These are phyloP conservation scores for Scheffersomyces titani DNA, from an alignment of 1,139 yeast genomes.

Conservation along the genomic window DNA sequence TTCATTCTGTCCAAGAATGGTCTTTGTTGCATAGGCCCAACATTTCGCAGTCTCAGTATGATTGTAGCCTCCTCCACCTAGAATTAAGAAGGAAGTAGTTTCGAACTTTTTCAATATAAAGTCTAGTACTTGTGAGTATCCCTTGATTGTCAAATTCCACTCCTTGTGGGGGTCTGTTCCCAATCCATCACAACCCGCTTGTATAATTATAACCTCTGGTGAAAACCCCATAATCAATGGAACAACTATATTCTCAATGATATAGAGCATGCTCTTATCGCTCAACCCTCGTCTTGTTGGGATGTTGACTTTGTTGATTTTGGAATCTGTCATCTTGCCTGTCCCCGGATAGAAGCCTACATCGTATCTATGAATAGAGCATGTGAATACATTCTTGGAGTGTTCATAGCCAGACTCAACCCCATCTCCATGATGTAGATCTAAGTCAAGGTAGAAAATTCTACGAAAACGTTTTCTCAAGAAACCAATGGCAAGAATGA, in stretches of 20 bases:
- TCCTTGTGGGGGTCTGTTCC: conserved; percentile 55
- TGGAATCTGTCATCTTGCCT: conserved; percentile 40
- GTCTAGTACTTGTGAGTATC: conserved; percentile 41
- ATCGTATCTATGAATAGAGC: conserved; percentile 66
- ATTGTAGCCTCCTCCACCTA: conserved; percentile 84
- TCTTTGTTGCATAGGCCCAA: conserved; percentile 59
- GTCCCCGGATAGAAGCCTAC: conserved; percentile 77
- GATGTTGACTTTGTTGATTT: conserved; percentile 47
- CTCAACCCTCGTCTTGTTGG: conserved; percentile 60
- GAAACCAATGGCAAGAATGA: conserved; percentile 51
- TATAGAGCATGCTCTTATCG: conserved; percentile 40
- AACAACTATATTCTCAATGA: conserved; percentile 42
- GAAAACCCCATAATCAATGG: conserved; percentile 40
- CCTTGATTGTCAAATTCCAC: conserved; percentile 67
- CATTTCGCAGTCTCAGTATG: conserved; percentile 63
- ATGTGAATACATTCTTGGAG: conserved; percentile 57
- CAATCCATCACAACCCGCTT: conserved; percentile 76
- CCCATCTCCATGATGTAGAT: conserved; percentile 81
- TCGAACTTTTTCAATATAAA: conserved; percentile 27
- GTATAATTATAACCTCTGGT: conserved; percentile 62
- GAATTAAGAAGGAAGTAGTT: conserved; percentile 40
- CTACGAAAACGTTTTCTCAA: conserved; percentile 49
- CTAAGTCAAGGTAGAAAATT: conserved; percentile 68
- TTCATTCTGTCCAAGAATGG: conserved; percentile 19
- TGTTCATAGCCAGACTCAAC: conserved; percentile 66